These are phyloP conservation scores for Stentor coeruleus DNA, from an alignment of 73 alveolate genomes.

Conservation along the genomic window DNA sequence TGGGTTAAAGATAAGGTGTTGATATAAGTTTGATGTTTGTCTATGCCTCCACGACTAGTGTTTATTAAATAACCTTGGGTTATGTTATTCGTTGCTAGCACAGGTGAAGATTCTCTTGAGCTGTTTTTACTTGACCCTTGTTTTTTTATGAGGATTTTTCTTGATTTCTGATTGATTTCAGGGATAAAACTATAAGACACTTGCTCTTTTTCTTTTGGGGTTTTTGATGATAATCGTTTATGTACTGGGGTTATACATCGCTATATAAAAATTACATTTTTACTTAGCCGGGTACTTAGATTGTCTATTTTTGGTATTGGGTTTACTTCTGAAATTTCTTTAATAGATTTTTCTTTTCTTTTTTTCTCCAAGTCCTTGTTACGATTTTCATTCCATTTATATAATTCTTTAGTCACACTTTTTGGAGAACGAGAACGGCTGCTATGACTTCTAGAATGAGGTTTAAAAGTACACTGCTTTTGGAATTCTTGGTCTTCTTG, in stretches of 20 bases:
- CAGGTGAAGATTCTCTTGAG: background rate
- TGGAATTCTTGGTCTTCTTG: background rate
- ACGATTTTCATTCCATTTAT: background rate
- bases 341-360: background rate
- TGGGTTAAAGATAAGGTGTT: background rate
- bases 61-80: background rate
- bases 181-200: background rate
- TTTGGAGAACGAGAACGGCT: background rate
- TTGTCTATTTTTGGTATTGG: constrained; percentile 26
- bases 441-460: background rate
- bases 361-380: background rate
- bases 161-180: background rate
- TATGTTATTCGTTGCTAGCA: background rate
- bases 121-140: background rate
- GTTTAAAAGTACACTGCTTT: constrained; percentile 9
- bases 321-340: constrained; percentile 4
- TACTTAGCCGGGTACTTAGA: background rate
- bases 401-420: background rate
- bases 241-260: background rate
- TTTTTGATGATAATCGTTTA: background rate
- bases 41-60: background rate
- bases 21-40: background rate
- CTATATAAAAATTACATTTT: background rate
- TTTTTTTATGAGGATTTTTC: too few species aligned
- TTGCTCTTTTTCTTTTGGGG: background rate